Evolutionary conservation across 306 rosid genomes (phyloP).

Genomic region (Erythrophleum fordii): DNA sequence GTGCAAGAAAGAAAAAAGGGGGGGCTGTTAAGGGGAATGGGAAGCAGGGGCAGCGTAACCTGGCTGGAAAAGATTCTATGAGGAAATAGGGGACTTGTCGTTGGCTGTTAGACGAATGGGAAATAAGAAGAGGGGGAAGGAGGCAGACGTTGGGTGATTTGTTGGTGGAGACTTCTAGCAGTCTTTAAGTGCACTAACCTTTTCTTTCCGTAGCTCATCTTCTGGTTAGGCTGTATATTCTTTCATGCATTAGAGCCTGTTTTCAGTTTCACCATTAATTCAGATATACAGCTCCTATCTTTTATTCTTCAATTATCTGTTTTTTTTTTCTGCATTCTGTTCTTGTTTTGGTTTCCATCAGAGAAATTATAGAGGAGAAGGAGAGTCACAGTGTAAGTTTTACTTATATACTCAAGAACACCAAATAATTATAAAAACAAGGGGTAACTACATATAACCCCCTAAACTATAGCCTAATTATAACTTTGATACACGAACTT

Average conservation of each 20-base stretch:
- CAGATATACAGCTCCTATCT: not conserved
- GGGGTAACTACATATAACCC: too few species aligned
- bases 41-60: too few species aligned
- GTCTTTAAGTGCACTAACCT: not conserved
- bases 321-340: not conserved
- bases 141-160: too few species aligned
- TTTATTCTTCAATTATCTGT: not conserved
- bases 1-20: too few species aligned
- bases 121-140: too few species aligned
- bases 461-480: too few species aligned
- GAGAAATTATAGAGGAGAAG: not conserved
- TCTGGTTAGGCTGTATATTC: not conserved
- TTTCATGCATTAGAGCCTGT: not conserved
- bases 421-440: not conserved
- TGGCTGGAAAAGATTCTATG: too few species aligned
- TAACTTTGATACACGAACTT: too few species aligned
- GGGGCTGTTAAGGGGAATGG: too few species aligned
- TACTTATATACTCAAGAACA: not conserved
- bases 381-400: not conserved
- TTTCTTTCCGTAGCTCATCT: not conserved
- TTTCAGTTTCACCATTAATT: not conserved
- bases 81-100: too few species aligned
- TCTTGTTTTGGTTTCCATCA: not conserved
- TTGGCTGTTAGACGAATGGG: too few species aligned
- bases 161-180: not conserved